Evolutionary conservation across 805 yeast species (phyloP).

Genomic region (Yarrowia divulgata): DNA sequence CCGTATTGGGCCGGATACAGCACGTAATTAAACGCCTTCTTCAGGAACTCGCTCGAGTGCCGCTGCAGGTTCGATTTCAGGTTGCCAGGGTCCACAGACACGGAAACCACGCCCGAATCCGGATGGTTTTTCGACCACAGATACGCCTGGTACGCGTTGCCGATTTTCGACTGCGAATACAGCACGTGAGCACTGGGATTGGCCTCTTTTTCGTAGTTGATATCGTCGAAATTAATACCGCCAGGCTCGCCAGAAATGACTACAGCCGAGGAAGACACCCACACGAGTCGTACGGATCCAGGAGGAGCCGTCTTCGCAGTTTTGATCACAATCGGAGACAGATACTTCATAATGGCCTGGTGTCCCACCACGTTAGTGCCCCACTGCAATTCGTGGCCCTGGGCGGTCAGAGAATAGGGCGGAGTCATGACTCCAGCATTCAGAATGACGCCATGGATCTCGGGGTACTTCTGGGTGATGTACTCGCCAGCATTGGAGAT

Average conservation of each 20-base stretch:
- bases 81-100: constrained; percentile 56
- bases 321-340: constrained; percentile 52
- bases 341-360: constrained; percentile 54
- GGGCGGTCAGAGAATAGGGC: constrained; percentile 52
- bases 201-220: constrained; percentile 45
- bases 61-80: constrained; percentile 52
- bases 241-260: constrained; percentile 47
- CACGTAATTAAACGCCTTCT: constrained; percentile 28
- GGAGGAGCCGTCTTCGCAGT: constrained; percentile 48
- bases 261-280: constrained; percentile 56
- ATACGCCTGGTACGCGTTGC: constrained; percentile 51
- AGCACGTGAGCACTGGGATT: constrained; percentile 41
- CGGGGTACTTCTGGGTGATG: constrained; percentile 46
- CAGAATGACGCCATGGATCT: constrained; percentile 53
- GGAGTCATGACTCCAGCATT: constrained; percentile 58
- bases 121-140: constrained; percentile 52
- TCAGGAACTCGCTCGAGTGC: constrained; percentile 38
- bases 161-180: constrained; percentile 58
- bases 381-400: constrained; percentile 57
- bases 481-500: constrained; percentile 53
- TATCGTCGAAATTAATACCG: constrained; percentile 52
- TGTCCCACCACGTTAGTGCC: constrained; percentile 60
- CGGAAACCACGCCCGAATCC: constrained; percentile 49
- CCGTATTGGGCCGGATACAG: constrained; percentile 51
- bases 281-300: constrained; percentile 54